These are phyloP conservation scores for Pyrus pyrifolia DNA, from an alignment of 306 rosid species.

Conservation along the genomic window DNA sequence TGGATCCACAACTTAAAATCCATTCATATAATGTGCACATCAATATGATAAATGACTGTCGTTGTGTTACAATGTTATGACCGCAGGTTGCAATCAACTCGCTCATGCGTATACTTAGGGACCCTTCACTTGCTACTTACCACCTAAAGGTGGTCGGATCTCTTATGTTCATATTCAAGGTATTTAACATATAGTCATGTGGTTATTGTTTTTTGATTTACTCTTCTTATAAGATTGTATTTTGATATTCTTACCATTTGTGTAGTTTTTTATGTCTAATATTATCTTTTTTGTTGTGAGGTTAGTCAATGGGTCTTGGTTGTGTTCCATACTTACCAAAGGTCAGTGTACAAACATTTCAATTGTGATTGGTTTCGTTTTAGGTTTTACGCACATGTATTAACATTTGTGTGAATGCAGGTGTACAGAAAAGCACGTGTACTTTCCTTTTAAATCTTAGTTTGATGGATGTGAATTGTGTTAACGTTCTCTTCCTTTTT, in stretches of 20 bases:
- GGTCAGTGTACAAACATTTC: constrained; percentile 46
- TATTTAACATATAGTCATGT: constrained; percentile 12
- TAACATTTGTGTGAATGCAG: neutral
- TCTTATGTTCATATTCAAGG: constrained; percentile 99
- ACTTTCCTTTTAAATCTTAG: neutral
- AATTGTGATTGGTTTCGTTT: neutral
- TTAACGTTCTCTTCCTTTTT: neutral
- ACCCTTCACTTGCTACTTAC: constrained; percentile 88
- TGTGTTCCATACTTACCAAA: constrained; percentile 93
- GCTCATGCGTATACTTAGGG: constrained; percentile 96
- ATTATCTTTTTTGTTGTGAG: constrained; percentile 38
- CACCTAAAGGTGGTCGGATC: constrained; percentile 92
- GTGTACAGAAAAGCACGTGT: neutral
- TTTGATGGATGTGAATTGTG: neutral
- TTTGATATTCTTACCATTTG: neutral
- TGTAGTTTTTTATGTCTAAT: constrained; percentile 20
- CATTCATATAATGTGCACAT: neutral
- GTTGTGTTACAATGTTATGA: neutral
- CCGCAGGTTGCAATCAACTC: constrained; percentile 93
- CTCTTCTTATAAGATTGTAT: neutral
- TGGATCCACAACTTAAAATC: neutral
- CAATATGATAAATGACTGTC: neutral
- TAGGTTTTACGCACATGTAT: neutral
- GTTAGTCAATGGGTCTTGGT: constrained; percentile 93
- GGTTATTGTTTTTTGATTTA: neutral